Conservation (phyloP, 768 basidiomycete genomes). For the Postia placenta region DNA sequence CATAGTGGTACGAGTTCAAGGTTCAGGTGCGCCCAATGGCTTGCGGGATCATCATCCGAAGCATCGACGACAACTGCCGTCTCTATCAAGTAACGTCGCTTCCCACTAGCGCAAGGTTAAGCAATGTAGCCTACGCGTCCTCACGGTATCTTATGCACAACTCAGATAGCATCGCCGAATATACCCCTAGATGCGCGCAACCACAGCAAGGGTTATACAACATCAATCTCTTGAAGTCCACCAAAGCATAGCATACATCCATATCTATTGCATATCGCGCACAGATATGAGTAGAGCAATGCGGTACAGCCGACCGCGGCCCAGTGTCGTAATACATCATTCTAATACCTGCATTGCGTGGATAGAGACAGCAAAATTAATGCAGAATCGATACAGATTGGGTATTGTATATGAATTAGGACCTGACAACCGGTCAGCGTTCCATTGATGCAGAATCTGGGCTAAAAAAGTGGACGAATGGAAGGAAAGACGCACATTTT, state of each 20-base stretch:
- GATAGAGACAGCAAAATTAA: not conserved
- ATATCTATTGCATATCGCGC: not conserved
- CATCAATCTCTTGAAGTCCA: too few species aligned
- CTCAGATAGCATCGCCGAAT: too few species aligned
- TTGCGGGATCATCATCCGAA: too few species aligned
- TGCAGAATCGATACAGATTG: not conserved
- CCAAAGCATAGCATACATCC: not conserved
- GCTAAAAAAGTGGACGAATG: slow-evolving; percentile 12
- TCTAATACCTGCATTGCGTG: slow-evolving; percentile 3
- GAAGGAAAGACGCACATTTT: slow-evolving; percentile 73
- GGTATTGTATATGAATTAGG: slow-evolving; percentile 38
- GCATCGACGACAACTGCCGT: too few species aligned
- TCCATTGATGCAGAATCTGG: slow-evolving; percentile 23
- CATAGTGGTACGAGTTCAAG: not conserved
- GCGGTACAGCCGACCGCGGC: not conserved
- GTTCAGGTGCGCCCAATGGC: too few species aligned
- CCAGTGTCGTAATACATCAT: not conserved
- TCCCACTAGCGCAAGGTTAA: too few species aligned
- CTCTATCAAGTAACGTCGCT: too few species aligned
- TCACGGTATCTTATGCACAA: too few species aligned
- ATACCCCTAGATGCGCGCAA: too few species aligned
- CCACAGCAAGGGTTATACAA: too few species aligned
- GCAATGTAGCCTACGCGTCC: too few species aligned
- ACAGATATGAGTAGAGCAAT: not conserved
- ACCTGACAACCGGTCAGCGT: slow-evolving; percentile 72